Conservation (phyloP, 352 stramenopile species). For the Labyrinthula sp. region DNA sequence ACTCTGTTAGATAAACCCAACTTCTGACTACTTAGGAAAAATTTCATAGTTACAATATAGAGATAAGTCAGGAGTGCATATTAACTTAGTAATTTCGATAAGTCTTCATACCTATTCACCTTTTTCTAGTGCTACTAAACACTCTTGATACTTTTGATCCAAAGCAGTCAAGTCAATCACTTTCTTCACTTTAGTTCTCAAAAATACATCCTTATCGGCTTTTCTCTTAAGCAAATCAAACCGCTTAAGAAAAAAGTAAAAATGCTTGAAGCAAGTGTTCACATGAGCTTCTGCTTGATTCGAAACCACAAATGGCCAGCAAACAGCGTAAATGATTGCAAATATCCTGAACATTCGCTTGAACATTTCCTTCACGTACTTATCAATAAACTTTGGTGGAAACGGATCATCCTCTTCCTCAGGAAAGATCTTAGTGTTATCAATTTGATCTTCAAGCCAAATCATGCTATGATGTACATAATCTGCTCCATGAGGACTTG, state of each 20-base stretch:
- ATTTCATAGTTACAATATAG: no score
- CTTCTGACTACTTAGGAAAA: no score
- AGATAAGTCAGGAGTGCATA: no score
- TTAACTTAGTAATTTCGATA: no score
- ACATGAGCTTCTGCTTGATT: conserved; percentile 77
- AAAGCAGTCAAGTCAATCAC: no score
- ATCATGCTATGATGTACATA: conserved; percentile 16
- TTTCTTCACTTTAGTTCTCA: no score
- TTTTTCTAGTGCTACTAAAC: no score
- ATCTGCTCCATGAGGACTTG: no score
- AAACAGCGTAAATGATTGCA: conserved; percentile 82
- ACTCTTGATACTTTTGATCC: no score
- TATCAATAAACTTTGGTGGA: conserved; percentile 52
- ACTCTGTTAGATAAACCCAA: no score
- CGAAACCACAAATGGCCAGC: conserved; percentile 77
- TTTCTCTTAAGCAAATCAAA: conserved; percentile 14
- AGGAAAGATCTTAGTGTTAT: conserved; percentile 29
- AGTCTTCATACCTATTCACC: no score
- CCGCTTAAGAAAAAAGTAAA: conserved; percentile 63
- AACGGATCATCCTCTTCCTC: conserved; percentile 37
- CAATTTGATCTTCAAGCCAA: conserved; percentile 24
- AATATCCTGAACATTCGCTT: conserved; percentile 83
- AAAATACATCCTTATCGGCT: no score
- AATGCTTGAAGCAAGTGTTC: conserved; percentile 95
- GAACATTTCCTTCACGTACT: conserved; percentile 74